A percentile compares a stretch with the other conserved stretches of the same genome.
These are phyloP conservation scores for Thermothielavioides terrestris DNA, from an alignment of 495 filamentous ascomycete species.

Conservation along the genomic window DNA sequence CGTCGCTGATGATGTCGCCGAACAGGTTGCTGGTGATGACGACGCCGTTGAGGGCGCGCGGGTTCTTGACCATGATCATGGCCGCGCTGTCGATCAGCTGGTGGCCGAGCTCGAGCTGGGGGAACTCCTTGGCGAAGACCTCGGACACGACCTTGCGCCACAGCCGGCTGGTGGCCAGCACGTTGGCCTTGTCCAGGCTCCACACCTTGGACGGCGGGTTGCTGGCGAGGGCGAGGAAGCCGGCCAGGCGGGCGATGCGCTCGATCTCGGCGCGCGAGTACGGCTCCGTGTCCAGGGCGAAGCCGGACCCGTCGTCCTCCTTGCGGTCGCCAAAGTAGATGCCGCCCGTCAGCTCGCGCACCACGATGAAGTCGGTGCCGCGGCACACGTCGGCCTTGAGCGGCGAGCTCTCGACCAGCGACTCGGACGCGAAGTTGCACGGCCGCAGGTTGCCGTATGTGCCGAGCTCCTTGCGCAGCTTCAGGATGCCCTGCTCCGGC, in stretches of 20 bases:
- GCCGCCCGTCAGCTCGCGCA: constrained; percentile 89
- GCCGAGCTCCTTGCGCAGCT: constrained; percentile 85
- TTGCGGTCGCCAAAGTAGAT: constrained; percentile 95
- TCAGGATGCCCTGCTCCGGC: constrained; percentile 90
- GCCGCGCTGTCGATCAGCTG: constrained; percentile 94
- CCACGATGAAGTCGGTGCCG: constrained; percentile 87
- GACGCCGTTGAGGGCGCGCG: constrained; percentile 80
- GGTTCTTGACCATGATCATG: constrained; percentile 97
- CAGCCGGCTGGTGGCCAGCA: constrained; percentile 79
- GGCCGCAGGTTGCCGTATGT: constrained; percentile 97
- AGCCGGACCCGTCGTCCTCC: constrained; percentile 69
- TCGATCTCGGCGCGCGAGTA: constrained; percentile 85
- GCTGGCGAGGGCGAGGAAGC: constrained; percentile 67
- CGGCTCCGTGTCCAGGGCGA: constrained; percentile 79
- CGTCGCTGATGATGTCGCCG: constrained; percentile 93
- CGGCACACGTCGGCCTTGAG: constrained; percentile 80
- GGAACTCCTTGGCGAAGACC: constrained; percentile 79
- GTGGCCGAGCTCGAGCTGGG: constrained; percentile 72
- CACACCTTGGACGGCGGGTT: constrained; percentile 76
- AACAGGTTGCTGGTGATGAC: constrained; percentile 92
- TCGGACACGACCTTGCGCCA: constrained; percentile 86
- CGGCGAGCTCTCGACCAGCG: constrained; percentile 78
- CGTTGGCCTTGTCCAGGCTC: constrained; percentile 95
- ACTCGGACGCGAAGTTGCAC: constrained; percentile 90
- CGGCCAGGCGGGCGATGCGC: constrained; percentile 78